Percentiles rank a stretch among this genome's conserved stretches.
Conservation (phyloP, 2,329 filamentous ascomycete genomes). For the Pseudocercospora macadamiae region DNA sequence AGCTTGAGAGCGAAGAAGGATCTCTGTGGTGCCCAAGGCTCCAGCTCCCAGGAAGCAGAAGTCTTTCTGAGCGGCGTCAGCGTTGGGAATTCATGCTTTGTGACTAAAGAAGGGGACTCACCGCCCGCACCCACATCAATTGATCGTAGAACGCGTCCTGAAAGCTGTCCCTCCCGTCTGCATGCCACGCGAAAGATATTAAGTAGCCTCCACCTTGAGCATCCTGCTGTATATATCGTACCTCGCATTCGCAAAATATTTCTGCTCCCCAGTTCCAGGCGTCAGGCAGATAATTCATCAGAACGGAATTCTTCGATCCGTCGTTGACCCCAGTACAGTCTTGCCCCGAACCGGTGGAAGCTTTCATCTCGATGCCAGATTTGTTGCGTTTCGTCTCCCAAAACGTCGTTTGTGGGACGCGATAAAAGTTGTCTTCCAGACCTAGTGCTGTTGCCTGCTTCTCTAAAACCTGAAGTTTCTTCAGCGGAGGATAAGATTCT, state of each 20-base stretch:
- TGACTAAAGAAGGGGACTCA: not conserved
- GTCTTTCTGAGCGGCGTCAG: constrained; percentile 45
- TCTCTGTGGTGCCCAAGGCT: constrained; percentile 67
- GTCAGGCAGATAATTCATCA: constrained; percentile 69
- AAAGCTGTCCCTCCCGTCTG: not conserved
- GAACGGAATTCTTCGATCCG: constrained; percentile 67
- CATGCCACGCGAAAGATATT: not conserved
- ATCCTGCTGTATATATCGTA: constrained; percentile 62
- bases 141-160: not conserved
- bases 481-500: constrained; percentile 54
- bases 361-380: constrained; percentile 66
- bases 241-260: constrained; percentile 71
- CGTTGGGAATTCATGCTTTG: no score
- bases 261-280: constrained; percentile 74
- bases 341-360: constrained; percentile 63
- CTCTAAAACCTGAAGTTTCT: constrained; percentile 62
- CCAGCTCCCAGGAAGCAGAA: constrained; percentile 70
- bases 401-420: constrained; percentile 54
- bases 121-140: constrained; percentile 2
- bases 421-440: not conserved
- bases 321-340: constrained; percentile 69
- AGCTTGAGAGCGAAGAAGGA: constrained; percentile 35
- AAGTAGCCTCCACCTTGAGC: constrained; percentile 56
- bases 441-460: constrained; percentile 57
- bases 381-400: constrained; percentile 65